phyloP scores from a whole-genome alignment of 2,329 filamentous ascomycete genomes.

The Phialemoniopsis sp. region DNA sequence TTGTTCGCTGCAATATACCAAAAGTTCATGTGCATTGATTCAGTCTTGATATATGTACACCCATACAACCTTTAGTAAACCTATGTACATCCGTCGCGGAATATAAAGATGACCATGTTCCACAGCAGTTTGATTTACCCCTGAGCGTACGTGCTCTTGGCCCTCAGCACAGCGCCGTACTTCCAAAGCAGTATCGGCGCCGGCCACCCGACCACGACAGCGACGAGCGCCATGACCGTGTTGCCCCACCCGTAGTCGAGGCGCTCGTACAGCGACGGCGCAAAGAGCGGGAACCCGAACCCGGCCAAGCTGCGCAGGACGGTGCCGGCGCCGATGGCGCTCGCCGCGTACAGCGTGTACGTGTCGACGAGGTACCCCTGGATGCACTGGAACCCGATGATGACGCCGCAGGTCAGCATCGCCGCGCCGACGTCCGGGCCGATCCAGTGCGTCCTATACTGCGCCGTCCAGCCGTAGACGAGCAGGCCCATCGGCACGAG shows the following conservation, averaged over 20 bases:
- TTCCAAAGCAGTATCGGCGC: constrained; percentile 39
- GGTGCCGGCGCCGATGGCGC: constrained; percentile 37
- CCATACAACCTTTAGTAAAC: too few relatives aligned
- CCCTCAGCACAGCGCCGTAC: constrained; percentile 34
- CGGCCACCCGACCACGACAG: constrained; percentile 34
- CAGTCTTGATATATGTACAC: too few relatives aligned
- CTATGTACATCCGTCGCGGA: too few relatives aligned
- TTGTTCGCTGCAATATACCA: too few relatives aligned
- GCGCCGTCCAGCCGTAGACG: constrained; percentile 41
- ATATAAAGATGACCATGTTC: too few relatives aligned
- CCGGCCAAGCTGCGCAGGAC: constrained; percentile 43
- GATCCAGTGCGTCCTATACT: constrained; percentile 38
- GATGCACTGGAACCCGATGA: constrained; percentile 38
- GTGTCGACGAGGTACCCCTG: constrained; percentile 43
- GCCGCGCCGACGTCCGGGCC: constrained; percentile 37
- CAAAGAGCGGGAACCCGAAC: constrained; percentile 48
- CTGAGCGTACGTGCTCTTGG: constrained; percentile 15
- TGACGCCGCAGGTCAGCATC: constrained; percentile 29
- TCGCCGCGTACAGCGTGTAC: constrained; percentile 39
- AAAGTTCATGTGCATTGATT: too few relatives aligned
- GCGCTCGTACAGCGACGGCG: constrained; percentile 35
- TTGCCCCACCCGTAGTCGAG: constrained; percentile 38
- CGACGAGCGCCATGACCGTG: constrained; percentile 34
- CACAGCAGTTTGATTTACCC: too few relatives aligned
- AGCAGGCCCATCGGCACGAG: constrained; percentile 38